Conservation (phyloP, 1,284 basidiomycete genomes). For the Papiliotrema nemorosa region DNA sequence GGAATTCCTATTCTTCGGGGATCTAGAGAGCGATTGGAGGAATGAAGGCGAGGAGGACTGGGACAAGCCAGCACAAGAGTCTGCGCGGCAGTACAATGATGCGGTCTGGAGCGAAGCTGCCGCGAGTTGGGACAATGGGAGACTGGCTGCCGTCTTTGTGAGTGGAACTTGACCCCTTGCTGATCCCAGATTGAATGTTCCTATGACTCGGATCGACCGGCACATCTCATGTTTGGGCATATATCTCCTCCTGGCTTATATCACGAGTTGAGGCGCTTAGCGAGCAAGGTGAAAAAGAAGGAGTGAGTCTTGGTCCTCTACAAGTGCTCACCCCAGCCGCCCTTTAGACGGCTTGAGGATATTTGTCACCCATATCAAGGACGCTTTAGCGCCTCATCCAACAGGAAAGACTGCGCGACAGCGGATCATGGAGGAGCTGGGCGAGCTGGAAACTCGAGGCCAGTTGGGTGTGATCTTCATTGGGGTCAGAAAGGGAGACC, state of each 20-base stretch:
- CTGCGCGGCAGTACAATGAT: slow-evolving; percentile 22
- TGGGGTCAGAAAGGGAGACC: slow-evolving; percentile 33
- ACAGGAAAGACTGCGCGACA: slow-evolving; percentile 32
- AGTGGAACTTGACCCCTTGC: slow-evolving; percentile 16
- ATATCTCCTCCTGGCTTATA: slow-evolving; percentile 39
- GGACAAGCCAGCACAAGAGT: slow-evolving; percentile 11
- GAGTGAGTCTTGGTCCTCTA: neutral
- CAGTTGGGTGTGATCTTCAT: slow-evolving; percentile 38
- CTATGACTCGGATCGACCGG: slow-evolving; percentile 39
- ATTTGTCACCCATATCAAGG: slow-evolving; percentile 48
- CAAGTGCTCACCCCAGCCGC: slow-evolving; percentile 6
- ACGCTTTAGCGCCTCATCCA: slow-evolving; percentile 38
- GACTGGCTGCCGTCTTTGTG: slow-evolving; percentile 43
- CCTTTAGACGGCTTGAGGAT: slow-evolving; percentile 38
- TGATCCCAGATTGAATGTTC: slow-evolving; percentile 48
- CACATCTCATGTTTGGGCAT: slow-evolving; percentile 45
- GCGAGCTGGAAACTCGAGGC: slow-evolving; percentile 25
- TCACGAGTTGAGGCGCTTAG: slow-evolving; percentile 38
- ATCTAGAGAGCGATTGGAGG: slow-evolving; percentile 36
- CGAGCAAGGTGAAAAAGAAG: slow-evolving; percentile 15
- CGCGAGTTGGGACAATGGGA: slow-evolving; percentile 26
- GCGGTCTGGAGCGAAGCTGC: slow-evolving; percentile 44
- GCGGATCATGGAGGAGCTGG: slow-evolving; percentile 34
- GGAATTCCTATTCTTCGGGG: slow-evolving; percentile 48
- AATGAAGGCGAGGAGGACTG: slow-evolving; percentile 16